Conservation (phyloP, 805 yeast genomes). For the Wickerhamiella slavikovae region DNA sequence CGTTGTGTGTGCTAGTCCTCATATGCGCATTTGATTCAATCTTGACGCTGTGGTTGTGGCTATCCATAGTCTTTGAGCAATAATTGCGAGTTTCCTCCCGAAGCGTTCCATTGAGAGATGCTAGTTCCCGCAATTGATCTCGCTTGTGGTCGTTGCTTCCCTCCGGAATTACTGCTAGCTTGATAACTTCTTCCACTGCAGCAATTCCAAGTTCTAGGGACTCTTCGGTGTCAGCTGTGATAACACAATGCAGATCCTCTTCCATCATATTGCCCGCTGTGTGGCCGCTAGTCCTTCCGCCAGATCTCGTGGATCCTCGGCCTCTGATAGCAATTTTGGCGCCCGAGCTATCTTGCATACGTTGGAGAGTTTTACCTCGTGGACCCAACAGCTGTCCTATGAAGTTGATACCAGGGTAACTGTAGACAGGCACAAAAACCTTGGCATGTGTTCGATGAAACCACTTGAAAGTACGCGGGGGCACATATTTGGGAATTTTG, state of each 20-base stretch:
- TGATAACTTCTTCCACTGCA: slow-evolving; percentile 53
- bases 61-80: slow-evolving; percentile 35
- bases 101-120: slow-evolving; percentile 83
- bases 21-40: not conserved
- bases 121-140: slow-evolving; percentile 78
- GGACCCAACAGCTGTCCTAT: slow-evolving; percentile 87
- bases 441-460: slow-evolving; percentile 63
- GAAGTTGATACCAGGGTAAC: slow-evolving; percentile 81
- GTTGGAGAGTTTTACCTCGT: slow-evolving; percentile 74
- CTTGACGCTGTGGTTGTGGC: slow-evolving; percentile 20
- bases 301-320: slow-evolving; percentile 88
- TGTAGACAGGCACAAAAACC: slow-evolving; percentile 63
- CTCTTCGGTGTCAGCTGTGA: slow-evolving; percentile 64
- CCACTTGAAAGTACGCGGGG: slow-evolving; percentile 59
- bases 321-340: slow-evolving; percentile 87
- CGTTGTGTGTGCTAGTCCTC: not conserved
- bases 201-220: slow-evolving; percentile 56
- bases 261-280: slow-evolving; percentile 31
- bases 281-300: slow-evolving; percentile 37
- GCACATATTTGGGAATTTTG: slow-evolving; percentile 50
- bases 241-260: slow-evolving; percentile 76
- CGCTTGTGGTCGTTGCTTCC: slow-evolving; percentile 86
- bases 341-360: slow-evolving; percentile 66
- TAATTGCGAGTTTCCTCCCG: slow-evolving; percentile 44
- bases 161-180: slow-evolving; percentile 78